phyloP scores from a whole-genome alignment of 1,284 basidiomycete genomes.

The Puccinia novopanici region DNA sequence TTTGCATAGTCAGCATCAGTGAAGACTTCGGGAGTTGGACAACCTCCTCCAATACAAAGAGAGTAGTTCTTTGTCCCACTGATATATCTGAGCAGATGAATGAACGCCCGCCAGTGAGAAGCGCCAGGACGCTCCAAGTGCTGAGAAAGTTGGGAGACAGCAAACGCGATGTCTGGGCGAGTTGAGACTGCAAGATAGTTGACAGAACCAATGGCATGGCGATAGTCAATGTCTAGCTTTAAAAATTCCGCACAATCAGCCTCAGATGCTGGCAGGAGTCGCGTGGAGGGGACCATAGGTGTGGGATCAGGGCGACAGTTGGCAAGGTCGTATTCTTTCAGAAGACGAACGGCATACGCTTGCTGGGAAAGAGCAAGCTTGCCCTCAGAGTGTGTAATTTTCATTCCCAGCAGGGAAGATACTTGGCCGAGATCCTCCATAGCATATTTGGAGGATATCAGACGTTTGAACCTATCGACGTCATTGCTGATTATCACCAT shows the following conservation, averaged over 20 bases:
- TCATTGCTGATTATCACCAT: not conserved
- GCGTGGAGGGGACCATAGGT: not conserved
- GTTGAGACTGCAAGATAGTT: not conserved
- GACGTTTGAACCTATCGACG: not conserved
- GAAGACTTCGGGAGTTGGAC: not conserved
- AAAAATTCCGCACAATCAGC: too few relatives aligned
- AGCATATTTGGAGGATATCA: not conserved
- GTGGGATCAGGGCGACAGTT: not conserved
- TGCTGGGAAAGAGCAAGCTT: not conserved
- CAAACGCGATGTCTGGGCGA: not conserved
- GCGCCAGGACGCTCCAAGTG: not conserved
- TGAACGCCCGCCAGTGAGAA: not conserved
- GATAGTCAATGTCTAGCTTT: too few relatives aligned
- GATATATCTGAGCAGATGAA: not conserved
- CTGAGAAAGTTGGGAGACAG: not conserved
- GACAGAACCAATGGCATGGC: not conserved
- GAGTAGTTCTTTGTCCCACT: not conserved
- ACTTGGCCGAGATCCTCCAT: slow-evolving; percentile 29
- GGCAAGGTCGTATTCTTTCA: not conserved
- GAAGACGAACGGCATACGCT: not conserved
- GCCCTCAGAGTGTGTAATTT: not conserved
- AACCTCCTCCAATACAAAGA: not conserved
- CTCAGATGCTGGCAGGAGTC: too few relatives aligned
- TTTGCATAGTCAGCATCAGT: slow-evolving; percentile 7
- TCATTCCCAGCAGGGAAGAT: not conserved